Conservation (phyloP, 2,329 filamentous ascomycete species). For the Aureobasidium sp. region DNA sequence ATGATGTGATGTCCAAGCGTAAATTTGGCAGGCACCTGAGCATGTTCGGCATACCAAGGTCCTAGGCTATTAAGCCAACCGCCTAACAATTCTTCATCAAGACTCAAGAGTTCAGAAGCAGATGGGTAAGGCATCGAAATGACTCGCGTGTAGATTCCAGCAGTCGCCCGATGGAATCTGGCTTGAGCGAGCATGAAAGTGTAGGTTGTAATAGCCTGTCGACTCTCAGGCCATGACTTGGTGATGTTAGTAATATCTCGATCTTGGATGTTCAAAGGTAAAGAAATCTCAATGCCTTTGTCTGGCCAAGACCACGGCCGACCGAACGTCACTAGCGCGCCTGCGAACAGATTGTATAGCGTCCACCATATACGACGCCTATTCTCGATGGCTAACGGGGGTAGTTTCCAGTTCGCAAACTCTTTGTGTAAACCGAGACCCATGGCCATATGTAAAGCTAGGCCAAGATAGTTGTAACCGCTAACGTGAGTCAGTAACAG, state of each 20-base stretch:
- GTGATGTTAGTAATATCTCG: constrained; percentile 33
- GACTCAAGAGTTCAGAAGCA: constrained; percentile 34
- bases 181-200: constrained; percentile 40
- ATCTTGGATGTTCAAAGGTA: constrained; percentile 42
- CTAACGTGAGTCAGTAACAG: constrained; percentile 20
- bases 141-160: constrained; percentile 39
- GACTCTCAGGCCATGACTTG: constrained; percentile 17
- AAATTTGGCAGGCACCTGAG: constrained; percentile 31
- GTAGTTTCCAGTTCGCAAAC: constrained; percentile 42
- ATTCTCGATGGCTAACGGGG: constrained; percentile 32
- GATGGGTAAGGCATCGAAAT: constrained; percentile 40
- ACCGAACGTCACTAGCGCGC: constrained; percentile 45
- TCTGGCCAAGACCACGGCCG: constrained; percentile 42
- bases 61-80: constrained; percentile 35
- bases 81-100: constrained; percentile 36
- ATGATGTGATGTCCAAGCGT: constrained; percentile 37
- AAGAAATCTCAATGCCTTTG: constrained; percentile 36
- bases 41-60: constrained; percentile 31
- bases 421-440: constrained; percentile 45
- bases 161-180: constrained; percentile 39
- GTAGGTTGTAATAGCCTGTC: constrained; percentile 34
- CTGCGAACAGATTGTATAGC: constrained; percentile 41
- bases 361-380: constrained; percentile 32
- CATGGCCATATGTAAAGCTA: constrained; percentile 45
- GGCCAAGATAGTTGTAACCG: constrained; percentile 43